Conservation (phyloP, 495 filamentous ascomycete genomes). For the Aspergillus indologenus region DNA sequence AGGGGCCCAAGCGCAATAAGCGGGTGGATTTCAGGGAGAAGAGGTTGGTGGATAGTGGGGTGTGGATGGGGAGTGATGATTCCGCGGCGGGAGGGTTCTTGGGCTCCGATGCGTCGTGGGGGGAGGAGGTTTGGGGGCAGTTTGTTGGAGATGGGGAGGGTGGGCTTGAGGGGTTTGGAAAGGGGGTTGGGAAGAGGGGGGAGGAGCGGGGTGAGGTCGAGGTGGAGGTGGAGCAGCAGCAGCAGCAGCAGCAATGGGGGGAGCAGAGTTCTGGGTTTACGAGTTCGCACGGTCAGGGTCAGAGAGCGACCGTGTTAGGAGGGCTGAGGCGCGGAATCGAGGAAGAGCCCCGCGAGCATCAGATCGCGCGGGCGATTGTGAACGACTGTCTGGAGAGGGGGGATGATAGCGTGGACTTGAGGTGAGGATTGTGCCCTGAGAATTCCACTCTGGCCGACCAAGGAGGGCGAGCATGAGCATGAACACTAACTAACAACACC, state of each 20-base stretch:
- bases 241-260: background rate
- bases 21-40: constrained; percentile 54
- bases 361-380: constrained; percentile 41
- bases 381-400: constrained; percentile 59
- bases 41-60: constrained; percentile 72
- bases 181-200: background rate
- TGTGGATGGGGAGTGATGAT: constrained; percentile 74
- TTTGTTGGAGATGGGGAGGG: constrained; percentile 19
- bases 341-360: constrained; percentile 38
- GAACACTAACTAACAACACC: background rate
- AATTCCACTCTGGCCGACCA: too few relatives aligned
- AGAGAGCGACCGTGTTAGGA: too few relatives aligned
- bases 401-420: constrained; percentile 60
- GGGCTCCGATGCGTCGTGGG: too few relatives aligned
- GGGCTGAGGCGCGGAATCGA: constrained; percentile 29
- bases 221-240: background rate
- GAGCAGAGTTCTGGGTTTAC: background rate
- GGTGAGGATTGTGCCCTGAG: constrained; percentile 45
- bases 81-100: too few relatives aligned
- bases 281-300: too few relatives aligned
- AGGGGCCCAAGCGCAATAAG: constrained; percentile 44
- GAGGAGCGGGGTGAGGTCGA: background rate
- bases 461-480: too few relatives aligned
- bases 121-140: constrained; percentile 31
- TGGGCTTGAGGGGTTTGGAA: background rate